These are phyloP conservation scores for Fulvia fulva DNA, from an alignment of 2,329 filamentous ascomycete genomes.

Conservation along the genomic window DNA sequence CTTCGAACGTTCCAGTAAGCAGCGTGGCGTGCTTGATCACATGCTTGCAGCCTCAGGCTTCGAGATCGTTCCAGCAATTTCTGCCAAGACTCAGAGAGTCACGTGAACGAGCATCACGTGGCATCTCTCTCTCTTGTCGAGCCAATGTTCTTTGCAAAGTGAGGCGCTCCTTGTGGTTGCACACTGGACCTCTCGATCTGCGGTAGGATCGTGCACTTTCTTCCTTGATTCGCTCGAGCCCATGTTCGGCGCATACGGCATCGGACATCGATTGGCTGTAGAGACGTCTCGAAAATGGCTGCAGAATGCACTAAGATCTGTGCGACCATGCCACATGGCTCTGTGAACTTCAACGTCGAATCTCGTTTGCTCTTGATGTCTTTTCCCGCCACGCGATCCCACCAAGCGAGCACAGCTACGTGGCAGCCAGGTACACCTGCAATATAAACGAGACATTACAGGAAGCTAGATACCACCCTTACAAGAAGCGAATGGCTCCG, in stretches of 20 bases:
- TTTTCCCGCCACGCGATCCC: neutral
- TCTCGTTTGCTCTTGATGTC: neutral
- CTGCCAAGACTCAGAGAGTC: neutral
- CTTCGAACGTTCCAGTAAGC: slow-evolving; percentile 9
- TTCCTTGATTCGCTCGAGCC: neutral
- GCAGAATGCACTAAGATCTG: slow-evolving; percentile 4
- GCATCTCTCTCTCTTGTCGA: neutral
- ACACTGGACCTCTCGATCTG: neutral
- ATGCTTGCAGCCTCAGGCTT: neutral
- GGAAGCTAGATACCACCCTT: slow-evolving; percentile 1
- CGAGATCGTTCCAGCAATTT: neutral
- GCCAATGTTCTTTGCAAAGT: neutral
- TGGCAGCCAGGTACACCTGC: neutral
- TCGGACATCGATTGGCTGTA: neutral
- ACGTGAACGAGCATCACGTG: too few relatives aligned
- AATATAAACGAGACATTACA: slow-evolving; percentile 1
- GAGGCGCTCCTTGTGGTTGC: neutral
- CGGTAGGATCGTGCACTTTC: neutral
- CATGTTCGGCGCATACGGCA: neutral
- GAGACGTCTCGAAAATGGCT: neutral
- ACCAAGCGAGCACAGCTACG: neutral
- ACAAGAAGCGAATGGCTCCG: neutral
- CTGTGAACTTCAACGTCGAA: neutral
- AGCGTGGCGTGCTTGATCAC: neutral
- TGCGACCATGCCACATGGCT: slow-evolving; percentile 1